These are phyloP conservation scores for Orbilia quercus DNA, from an alignment of 2,329 filamentous ascomycete species.

Conservation along the genomic window DNA sequence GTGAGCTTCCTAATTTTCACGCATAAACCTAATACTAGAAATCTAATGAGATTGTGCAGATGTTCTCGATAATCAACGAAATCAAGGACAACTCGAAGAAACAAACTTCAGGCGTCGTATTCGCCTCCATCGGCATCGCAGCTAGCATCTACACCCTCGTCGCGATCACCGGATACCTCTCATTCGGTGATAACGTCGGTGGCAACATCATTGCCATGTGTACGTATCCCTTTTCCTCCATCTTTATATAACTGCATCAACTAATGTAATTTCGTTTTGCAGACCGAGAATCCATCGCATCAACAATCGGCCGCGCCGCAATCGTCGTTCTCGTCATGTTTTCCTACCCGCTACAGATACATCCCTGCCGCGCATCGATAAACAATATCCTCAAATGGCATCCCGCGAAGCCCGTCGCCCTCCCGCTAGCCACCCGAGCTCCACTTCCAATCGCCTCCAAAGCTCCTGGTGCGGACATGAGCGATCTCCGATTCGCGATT, in stretches of 20 bases:
- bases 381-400: constrained; percentile 96
- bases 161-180: constrained; percentile 93
- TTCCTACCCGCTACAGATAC: constrained; percentile 92
- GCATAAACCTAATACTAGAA: not conserved
- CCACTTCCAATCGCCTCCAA: constrained; percentile 61
- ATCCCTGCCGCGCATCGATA: constrained; percentile 93
- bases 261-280: constrained; percentile 30
- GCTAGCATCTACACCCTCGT: constrained; percentile 88
- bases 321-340: constrained; percentile 97
- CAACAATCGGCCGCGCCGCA: constrained; percentile 91
- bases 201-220: constrained; percentile 96
- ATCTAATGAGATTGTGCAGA: constrained; percentile 68
- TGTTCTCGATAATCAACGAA: constrained; percentile 99
- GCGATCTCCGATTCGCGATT: constrained; percentile 86
- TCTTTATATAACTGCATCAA: not conserved
- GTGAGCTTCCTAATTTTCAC: constrained; percentile 66
- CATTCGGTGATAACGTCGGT: constrained; percentile 87
- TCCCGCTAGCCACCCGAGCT: constrained; percentile 60
- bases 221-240: constrained; percentile 65
- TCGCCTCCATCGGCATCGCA: constrained; percentile 87
- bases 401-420: constrained; percentile 65
- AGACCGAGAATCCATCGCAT: constrained; percentile 79
- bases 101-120: constrained; percentile 81
- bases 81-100: constrained; percentile 84
- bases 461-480: constrained; percentile 68